Evolutionary conservation across 805 yeast genomes (phyloP), one percentile per base, ranked within the genome.

Genomic region (Metschnikowia kofuensis): DNA sequence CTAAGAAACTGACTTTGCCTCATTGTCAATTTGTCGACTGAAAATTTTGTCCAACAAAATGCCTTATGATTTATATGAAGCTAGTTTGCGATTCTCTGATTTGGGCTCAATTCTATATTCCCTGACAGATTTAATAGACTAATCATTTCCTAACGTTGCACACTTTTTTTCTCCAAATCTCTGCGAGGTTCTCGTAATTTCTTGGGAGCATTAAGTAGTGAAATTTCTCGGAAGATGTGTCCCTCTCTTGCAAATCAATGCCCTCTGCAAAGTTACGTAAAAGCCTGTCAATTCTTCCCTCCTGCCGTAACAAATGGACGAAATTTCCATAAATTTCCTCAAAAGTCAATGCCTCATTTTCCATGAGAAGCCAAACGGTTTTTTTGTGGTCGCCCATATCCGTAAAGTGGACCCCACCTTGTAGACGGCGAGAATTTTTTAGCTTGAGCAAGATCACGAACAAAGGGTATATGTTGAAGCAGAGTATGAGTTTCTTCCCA

Each of bases 401-500:
- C 21, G 63, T 59, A 46, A 79, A 68, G 9, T 58, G 62, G 6
- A 80, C 64, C 0, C 84, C 84, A 0, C 82, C 82, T 42, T 82
- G 84, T 15, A 80, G 60, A 46, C 85, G 72, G 45, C 79, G 82
- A 8, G 89, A 83, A 62, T 91, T 92, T 64, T 92, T 94, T 41
- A 89, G 40, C 57, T 94, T 80, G 40, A 94, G 69, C 44, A 95
- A 70, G 2, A 92, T 61, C 1, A 89, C 91, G 67, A 94, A 92
- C 10, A 92, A 61, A 1, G 99, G 99, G 61, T 86, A 80, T 62
- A 91, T 91, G 61, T 91, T 92, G 47, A 90, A 64, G 31, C 81
- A 63, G 7, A 91, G 80, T 53, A 89, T 74, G 0, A 74, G 42
- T 38, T 84, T 70, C 55, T 89, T 94, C 21, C 85, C 64, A 1